A percentile compares a stretch with the other conserved stretches of the same genome.
These are phyloP conservation scores for Pichia inconspicua DNA, from an alignment of 1,139 yeast species.

Conservation along the genomic window DNA sequence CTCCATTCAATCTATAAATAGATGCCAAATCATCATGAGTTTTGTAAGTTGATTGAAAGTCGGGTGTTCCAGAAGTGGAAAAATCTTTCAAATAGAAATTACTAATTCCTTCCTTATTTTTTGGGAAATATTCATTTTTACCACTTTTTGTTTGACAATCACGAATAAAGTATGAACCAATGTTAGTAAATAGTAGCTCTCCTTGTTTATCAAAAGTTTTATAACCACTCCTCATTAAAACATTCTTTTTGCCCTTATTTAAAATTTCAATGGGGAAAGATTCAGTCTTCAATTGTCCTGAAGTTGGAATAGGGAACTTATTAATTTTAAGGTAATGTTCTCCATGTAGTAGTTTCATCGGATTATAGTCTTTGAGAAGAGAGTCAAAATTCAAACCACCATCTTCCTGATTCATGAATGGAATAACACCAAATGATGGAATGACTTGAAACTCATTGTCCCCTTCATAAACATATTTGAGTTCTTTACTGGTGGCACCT, in stretches of 20 bases:
- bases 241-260: slow-evolving; percentile 68
- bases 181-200: slow-evolving; percentile 68
- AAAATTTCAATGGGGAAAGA: slow-evolving; percentile 64
- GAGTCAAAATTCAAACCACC: slow-evolving; percentile 28
- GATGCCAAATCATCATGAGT: slow-evolving; percentile 80
- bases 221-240: slow-evolving; percentile 70
- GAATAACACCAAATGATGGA: slow-evolving; percentile 89
- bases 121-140: slow-evolving; percentile 42
- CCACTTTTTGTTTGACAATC: slow-evolving; percentile 56
- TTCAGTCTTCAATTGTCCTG: slow-evolving; percentile 52
- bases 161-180: slow-evolving; percentile 80
- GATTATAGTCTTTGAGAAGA: slow-evolving; percentile 70
- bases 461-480: slow-evolving; percentile 75
- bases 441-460: slow-evolving; percentile 75
- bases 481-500: slow-evolving; percentile 75
- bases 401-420: slow-evolving; percentile 40
- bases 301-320: slow-evolving; percentile 73
- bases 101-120: slow-evolving; percentile 33
- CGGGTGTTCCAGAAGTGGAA: slow-evolving; percentile 51
- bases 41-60: slow-evolving; percentile 50
- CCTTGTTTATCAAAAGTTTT: slow-evolving; percentile 62
- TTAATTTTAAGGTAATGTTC: slow-evolving; percentile 84
- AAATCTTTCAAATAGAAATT: slow-evolving; percentile 59
- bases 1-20: slow-evolving; percentile 85
- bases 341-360: slow-evolving; percentile 85